These are phyloP conservation scores for Talaromyces sp. DNA, from an alignment of 2,329 filamentous ascomycete genomes.

Conservation along the genomic window DNA sequence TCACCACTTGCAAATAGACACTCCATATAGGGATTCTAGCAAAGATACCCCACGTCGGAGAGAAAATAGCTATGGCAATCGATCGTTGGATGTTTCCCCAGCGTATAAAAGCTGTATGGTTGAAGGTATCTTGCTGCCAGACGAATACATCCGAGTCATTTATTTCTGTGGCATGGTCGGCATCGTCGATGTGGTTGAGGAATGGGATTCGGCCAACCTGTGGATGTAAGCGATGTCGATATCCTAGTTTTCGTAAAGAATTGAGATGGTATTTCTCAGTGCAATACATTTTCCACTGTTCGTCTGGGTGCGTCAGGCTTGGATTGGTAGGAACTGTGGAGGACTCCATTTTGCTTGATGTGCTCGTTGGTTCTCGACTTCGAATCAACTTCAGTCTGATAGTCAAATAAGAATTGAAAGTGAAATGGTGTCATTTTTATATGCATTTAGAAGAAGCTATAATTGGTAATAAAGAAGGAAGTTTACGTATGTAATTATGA, in stretches of 20 bases:
- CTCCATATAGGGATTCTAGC: neutral
- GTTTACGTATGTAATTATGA: neutral
- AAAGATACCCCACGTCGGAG: neutral
- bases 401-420: neutral
- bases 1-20: neutral
- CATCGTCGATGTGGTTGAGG: neutral
- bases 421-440: neutral
- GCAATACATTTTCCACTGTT: neutral
- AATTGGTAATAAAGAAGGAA: neutral
- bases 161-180: neutral
- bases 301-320: neutral
- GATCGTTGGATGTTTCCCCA: neutral
- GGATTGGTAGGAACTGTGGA: neutral
- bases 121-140: neutral
- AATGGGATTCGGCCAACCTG: neutral
- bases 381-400: neutral
- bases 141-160: neutral
- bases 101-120: neutral
- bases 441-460: neutral
- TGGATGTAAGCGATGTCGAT: neutral
- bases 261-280: neutral
- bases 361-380: neutral
- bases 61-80: neutral
- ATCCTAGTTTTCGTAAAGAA: neutral
- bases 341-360: neutral